Evolutionary conservation across 768 basidiomycete species (phyloP), one percentile per base, ranked within the genome.

Genomic region (Tricholoma saponaceum): DNA sequence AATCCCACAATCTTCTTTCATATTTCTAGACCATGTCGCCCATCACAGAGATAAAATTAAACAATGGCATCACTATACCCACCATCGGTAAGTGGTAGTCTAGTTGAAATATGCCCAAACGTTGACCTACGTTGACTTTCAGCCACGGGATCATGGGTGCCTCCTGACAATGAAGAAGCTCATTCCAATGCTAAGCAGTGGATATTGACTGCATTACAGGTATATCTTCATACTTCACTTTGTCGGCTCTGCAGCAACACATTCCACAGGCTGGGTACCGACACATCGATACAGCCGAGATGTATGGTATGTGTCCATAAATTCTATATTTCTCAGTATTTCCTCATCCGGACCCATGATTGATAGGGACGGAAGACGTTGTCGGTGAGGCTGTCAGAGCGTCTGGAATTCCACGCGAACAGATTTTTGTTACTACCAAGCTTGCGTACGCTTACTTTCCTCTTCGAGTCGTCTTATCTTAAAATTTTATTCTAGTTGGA

Each of bases 361-460:
- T 18, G 20, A 5, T 13, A 46, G 70, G 58, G 50, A 81, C 78
- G 5, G 80, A 81, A 55, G 66, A 64, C n/a, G n/a, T n/a, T 28
- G 67, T 70, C 4, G 79, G 81, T 2, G 62, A 71, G 5, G 79
- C 75, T 0, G 70, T 85, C 55, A 73, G 72, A 41, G 76, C 70
- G 10, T 82, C 79, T 16, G 80, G 79, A 2, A 69, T 82, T 39
- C 76, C 79, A 3, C 74, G 82, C 25, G 73, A 77, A 26, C 72
- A 81, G 37, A 63, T 82, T 23, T 81, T 78, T 62, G 68, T 83
- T 30, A 82, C 80, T 0, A 80, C 80, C 14, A 83, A 83, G 62
- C 68, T 82, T 32, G 70, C 74, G 67, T 77, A 58, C 61, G 72
- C 63, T 23, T 26, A 54, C 32, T 13, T 32, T 30, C 6, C 37